phyloP scores from a whole-genome alignment of 768 basidiomycete genomes.

The Strobilomyces confusus region DNA sequence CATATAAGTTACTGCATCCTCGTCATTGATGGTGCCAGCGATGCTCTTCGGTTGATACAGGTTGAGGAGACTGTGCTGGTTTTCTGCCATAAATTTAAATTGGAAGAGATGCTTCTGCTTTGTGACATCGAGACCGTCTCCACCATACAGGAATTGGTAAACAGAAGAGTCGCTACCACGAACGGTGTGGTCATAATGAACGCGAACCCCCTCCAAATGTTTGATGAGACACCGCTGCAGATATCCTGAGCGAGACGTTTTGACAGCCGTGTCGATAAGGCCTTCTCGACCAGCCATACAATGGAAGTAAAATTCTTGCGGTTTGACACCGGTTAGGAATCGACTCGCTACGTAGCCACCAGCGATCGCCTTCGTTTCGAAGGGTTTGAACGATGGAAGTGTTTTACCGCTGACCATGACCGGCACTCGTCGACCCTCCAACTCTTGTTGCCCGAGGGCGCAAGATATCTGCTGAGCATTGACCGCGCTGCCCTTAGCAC shows the following conservation, averaged over 20 bases:
- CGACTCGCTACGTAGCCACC: constrained; percentile 98
- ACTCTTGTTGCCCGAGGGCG: constrained; percentile 92
- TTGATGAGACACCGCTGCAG: constrained; percentile 98
- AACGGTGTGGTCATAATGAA: constrained; percentile 98
- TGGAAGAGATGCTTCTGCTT: constrained; percentile 94
- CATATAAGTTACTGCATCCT: constrained; percentile 73
- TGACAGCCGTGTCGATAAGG: constrained; percentile 98
- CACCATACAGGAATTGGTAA: constrained; percentile 96
- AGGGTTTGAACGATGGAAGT: constrained; percentile 91
- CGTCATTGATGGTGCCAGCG: constrained; percentile 55
- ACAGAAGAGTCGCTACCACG: constrained; percentile 91
- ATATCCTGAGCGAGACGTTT: constrained; percentile 97
- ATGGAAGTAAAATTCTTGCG: constrained; percentile 99
- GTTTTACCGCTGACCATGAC: constrained; percentile 99
- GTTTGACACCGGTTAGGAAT: constrained; percentile 96
- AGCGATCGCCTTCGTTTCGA: constrained; percentile 97
- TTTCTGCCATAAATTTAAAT: constrained; percentile 91
- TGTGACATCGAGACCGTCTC: constrained; percentile 94
- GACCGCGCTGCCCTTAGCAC: constrained; percentile 96
- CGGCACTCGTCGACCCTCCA: constrained; percentile 97
- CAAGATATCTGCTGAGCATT: constrained; percentile 99
- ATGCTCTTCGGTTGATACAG: constrained; percentile 62
- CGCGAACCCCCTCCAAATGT: constrained; percentile 92
- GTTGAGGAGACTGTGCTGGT: constrained; percentile 74
- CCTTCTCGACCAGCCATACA: constrained; percentile 99